Evolutionary conservation across 345 rosid species (phyloP), one percentile per base, ranked within the genome.

Genomic region (Lepidium didymum): DNA sequence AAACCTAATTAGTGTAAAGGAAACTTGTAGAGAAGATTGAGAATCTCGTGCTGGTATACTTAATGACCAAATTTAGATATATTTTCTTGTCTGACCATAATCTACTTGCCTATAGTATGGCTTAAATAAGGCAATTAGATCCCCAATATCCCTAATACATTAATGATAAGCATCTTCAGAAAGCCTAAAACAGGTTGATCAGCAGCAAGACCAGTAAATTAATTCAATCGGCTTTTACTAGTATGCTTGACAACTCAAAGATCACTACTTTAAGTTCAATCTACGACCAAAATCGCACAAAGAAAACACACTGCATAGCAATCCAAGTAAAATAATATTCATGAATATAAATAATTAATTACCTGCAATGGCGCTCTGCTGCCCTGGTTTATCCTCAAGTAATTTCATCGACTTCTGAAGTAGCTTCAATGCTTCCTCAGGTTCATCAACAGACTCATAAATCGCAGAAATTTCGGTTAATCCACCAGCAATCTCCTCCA

Each of bases 381-480:
- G 99, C 44, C 99, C 99, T 7, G 96, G 96, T 81, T 88, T 91
- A 69, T 95, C 99, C 67, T 91, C 99, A 62, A 95, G 80, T 74
- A 95, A 77, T 60, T 91, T 91, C 94, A 91, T 85, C 7, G 97
- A 90, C 84, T 80, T 95, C 78, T 86, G 90, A 78, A 95, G 82
- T 55, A 95, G 86, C 83, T 91, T 91, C 79, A 95, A 71, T 4
- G 99, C 99, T 81, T 95, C 99, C 82, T 86, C 98, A 2, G 99
- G 97, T 77, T 95, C 98, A 70, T 89, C 92, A 9, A 89, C 92
- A n/a, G 99, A 91, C 78, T 95, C 99, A 6, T 86, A 95, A 63
- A 91, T 89, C 8, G 98, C 97, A 0, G 99, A 89, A 67, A 95
- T 84, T 83, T 95, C 99, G 0, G 92, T 86, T 79, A 95, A 72